These are phyloP conservation scores for Annulohypoxylon stygium DNA, from an alignment of 495 filamentous ascomycete species.

Conservation along the genomic window DNA sequence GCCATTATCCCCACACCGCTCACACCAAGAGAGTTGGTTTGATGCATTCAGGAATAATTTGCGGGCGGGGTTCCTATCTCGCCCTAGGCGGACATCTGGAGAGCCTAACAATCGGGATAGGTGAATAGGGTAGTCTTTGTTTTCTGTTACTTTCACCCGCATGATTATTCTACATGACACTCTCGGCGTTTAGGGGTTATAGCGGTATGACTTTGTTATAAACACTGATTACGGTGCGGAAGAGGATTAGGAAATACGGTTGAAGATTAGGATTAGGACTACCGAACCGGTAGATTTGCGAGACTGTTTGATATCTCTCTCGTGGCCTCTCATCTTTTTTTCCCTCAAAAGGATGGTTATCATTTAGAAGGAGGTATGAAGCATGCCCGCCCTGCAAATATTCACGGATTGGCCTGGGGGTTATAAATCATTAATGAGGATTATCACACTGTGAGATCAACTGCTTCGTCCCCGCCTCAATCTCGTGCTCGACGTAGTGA, in stretches of 20 bases:
- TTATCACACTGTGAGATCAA: constrained; percentile 25
- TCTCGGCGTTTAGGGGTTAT: constrained; percentile 40
- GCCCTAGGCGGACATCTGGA: constrained; percentile 27
- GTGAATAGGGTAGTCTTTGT: constrained; percentile 20
- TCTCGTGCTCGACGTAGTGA: not conserved
- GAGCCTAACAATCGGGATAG: constrained; percentile 31
- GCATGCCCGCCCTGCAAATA: constrained; percentile 26
- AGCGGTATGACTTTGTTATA: constrained; percentile 40
- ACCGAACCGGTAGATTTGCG: constrained; percentile 8
- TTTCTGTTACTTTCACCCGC: not conserved
- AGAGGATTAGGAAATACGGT: constrained; percentile 33
- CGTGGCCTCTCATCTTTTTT: not conserved
- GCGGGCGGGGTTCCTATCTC: constrained; percentile 40
- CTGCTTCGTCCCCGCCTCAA: not conserved
- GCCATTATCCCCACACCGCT: constrained; percentile 21
- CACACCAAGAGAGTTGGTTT: constrained; percentile 45
- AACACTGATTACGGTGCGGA: constrained; percentile 40
- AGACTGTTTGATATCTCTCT: constrained; percentile 23
- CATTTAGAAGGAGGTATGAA: constrained; percentile 20
- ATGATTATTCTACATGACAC: constrained; percentile 32
- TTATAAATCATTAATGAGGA: constrained; percentile 34
- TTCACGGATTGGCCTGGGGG: constrained; percentile 12
- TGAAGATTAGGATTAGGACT: constrained; percentile 19
- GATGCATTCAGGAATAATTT: constrained; percentile 41
- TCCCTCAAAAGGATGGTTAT: not conserved